Evolutionary conservation across 2,329 filamentous ascomycete genomes (phyloP).

Genomic region (Diaporthe citri): DNA sequence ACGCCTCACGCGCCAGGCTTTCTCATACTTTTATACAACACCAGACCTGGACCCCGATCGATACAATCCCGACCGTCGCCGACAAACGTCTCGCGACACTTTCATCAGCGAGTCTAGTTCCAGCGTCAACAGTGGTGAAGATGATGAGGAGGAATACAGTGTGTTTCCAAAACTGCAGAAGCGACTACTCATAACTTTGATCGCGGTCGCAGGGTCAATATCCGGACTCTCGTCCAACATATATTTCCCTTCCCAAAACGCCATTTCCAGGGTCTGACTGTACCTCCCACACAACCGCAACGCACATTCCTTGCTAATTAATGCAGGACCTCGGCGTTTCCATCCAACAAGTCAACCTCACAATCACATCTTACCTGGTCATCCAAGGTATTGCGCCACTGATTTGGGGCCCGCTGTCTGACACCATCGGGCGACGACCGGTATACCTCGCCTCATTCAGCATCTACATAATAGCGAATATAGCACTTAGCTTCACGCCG

Average conservation of each 20-base stretch:
- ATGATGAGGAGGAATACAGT: background rate
- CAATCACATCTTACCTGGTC: conserved; percentile 62
- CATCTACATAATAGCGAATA: conserved; percentile 61
- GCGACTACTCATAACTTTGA: conserved; percentile 38
- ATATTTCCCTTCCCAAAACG: conserved; percentile 60
- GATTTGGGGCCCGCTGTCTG: conserved; percentile 62
- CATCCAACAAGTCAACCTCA: conserved; percentile 51
- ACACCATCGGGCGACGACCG: conserved; percentile 58
- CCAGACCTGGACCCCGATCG: background rate
- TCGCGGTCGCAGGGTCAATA: conserved; percentile 64
- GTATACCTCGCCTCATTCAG: conserved; percentile 59
- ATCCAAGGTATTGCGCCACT: conserved; percentile 64
- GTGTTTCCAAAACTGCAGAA: conserved; percentile 8
- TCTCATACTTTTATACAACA: background rate
- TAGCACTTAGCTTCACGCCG: conserved; percentile 58
- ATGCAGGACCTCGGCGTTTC: conserved; percentile 48
- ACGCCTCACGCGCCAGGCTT: background rate
- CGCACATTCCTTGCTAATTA: background rate
- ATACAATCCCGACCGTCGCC: background rate
- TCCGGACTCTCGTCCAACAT: conserved; percentile 66
- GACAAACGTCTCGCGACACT: background rate
- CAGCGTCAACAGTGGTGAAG: background rate
- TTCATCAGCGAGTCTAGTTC: background rate
- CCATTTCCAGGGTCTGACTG: conserved; percentile 49
- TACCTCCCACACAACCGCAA: background rate